Base-by-base conservation (phyloP, 192 early-diverging fungal genomes). In the Coemansia sp. region DNA sequence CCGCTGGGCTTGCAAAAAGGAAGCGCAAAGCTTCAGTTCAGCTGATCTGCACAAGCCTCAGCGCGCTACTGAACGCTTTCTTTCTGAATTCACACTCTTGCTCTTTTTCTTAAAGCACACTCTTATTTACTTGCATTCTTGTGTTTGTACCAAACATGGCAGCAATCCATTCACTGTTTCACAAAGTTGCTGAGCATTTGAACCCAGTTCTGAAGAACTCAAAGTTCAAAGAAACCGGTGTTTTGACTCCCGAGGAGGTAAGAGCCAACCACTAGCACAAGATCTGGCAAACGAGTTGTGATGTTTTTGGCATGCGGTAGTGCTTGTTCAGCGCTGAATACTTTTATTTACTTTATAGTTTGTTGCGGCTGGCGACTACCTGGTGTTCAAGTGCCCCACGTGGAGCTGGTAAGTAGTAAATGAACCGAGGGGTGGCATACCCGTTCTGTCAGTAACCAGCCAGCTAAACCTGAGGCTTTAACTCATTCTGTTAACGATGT, bases 371-470 rank as follows among this genome's bases (percentile, higher is more conserved):
- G 97, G 97, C 28, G 97, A 99, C 74, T 98, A 94, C 68, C 87
- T 99, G 50, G 94, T 96, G 14, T 95, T 88, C 83, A 98, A 99
- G 73, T 99, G 97, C 70, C 96, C 96, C 11, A 99, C 97, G 11
- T 99, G 97, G 97, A 83, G 83, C 58, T 99, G 97, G 78, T 81
- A 81, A 20, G 73, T 47, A 31, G 37, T 15, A 59, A 25, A 58
- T 8, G 37, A 3, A 21, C n/a, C 34, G 36, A 36, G 4, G 57
- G 18, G 37, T 14, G 42, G 24, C 26, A 31, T 11, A 12, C 23
- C 47, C 47, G n/a, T 48, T 48, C 47, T 48, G 47, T 8, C 5
- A 5, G 47, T 38, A 58, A 23, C n/a, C 25, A 37, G 18, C 1
- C 7, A 48, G 4, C 28, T 47, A 47, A 18, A 31, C 17, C 44